phyloP scores from a whole-genome alignment of 129 eudicot genomes.

The Heracleum sosnowskyi region DNA sequence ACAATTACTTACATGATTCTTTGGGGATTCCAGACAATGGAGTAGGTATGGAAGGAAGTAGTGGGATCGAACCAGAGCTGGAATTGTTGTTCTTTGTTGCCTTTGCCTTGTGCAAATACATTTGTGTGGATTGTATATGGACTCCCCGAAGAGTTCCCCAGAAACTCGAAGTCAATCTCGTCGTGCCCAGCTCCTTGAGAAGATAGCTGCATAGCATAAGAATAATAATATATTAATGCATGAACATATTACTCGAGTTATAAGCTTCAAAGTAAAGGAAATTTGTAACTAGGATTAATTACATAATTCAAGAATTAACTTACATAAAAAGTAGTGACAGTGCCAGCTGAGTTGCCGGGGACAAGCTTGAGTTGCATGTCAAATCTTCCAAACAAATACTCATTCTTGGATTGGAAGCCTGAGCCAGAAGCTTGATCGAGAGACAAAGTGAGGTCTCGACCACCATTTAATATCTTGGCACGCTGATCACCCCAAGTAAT shows the following conservation, averaged over 20 bases:
- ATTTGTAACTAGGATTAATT: no score
- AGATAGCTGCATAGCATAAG: conserved; percentile 19
- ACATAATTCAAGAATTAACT: no score
- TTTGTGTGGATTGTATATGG: conserved; percentile 39
- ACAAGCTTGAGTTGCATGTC: conserved; percentile 32
- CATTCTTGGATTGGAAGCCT: conserved; percentile 29
- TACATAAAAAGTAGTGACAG: conserved; percentile 28
- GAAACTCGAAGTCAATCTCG: conserved; percentile 40
- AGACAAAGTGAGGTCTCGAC: conserved; percentile 25
- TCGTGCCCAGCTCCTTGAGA: conserved; percentile 34
- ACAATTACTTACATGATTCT: conserved; percentile 25
- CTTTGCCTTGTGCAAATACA: conserved; percentile 30
- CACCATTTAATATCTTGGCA: conserved; percentile 27
- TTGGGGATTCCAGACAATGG: conserved; percentile 34
- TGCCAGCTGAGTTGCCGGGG: conserved; percentile 29
- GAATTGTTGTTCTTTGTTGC: conserved; percentile 36
- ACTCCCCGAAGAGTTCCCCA: conserved; percentile 30
- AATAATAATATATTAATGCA: neutral
- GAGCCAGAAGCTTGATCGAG: conserved; percentile 29
- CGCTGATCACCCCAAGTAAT: conserved; percentile 28
- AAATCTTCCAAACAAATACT: conserved; percentile 28
- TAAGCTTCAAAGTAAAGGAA: no score
- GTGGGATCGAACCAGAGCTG: conserved; percentile 36
- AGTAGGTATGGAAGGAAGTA: conserved; percentile 33
- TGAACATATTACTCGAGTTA: neutral